Base-by-base conservation (phyloP, 2,329 filamentous ascomycete genomes). In the Fusarium camptoceras region DNA sequence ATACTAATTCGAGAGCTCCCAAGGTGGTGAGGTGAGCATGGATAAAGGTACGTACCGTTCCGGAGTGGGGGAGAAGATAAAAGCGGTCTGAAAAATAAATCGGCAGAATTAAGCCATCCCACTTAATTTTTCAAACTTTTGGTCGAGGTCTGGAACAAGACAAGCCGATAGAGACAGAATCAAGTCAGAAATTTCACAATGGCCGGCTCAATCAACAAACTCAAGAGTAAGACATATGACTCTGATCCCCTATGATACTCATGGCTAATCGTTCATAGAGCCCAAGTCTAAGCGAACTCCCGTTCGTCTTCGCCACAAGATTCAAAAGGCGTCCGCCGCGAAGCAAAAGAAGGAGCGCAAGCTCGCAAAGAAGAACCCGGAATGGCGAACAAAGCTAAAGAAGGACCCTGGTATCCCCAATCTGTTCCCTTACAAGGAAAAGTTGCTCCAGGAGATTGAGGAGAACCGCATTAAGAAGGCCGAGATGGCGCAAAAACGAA, bases 331-430 rank as follows among this genome's bases (percentile, higher is more conserved):
- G 24, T 93, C 94, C 55, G 89, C 89, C 43, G 91, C 93, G 68
- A 99, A 99, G 85, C 94, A 97, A 83, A 90, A 91, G 79, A 99
- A 99, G 83, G 84, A 90, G 67, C 91, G 90, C 78, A 98, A 97
- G 86, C 86, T 90, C 59, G 94, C 92, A 59, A 98, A 97, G 85
- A 94, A 97, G 89, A 97, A 98, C 81, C 95, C 96, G 34, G 90
- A 97, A 93, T 98, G 96, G 94, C 90, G 92, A 74, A 94, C 94
- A 64, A 93, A 94, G 80, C 80, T 97, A 73, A 98, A 98, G 88
- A 99, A 98, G 84, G 96, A 99, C 76, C 96, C 95, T 25, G 96
- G 96, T 50, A 98, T 99, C 68, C 96, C 96, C 42, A 99, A 98
- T 78, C 83, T 98, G 37, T 99, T 98, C 83, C 96, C 96, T 1